These are phyloP conservation scores for Neophaeococcomyces aloes DNA, from an alignment of 2,329 filamentous ascomycete genomes.

Conservation along the genomic window DNA sequence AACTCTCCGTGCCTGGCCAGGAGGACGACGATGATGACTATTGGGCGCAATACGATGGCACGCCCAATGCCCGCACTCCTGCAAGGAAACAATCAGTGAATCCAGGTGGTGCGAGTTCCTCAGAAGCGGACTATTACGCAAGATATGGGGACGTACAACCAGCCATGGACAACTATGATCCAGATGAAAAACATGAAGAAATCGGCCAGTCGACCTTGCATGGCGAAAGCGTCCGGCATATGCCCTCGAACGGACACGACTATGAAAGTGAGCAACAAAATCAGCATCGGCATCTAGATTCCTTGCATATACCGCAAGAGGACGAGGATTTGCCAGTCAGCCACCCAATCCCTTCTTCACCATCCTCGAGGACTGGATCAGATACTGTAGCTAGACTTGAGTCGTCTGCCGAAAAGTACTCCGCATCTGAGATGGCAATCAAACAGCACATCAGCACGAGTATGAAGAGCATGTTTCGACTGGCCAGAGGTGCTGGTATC, in stretches of 20 bases:
- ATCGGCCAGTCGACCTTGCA: conserved; percentile 44
- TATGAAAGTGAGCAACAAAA: conserved; percentile 16
- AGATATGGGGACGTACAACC: conserved; percentile 55
- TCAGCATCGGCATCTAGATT: not conserved
- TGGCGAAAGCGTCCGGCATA: conserved; percentile 38
- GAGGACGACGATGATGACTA: conserved; percentile 53
- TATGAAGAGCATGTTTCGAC: conserved; percentile 52
- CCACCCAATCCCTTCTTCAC: conserved; percentile 35
- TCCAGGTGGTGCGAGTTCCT: conserved; percentile 27
- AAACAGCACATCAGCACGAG: conserved; percentile 54
- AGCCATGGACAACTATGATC: conserved; percentile 53
- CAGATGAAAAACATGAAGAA: conserved; percentile 42
- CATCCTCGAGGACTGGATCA: conserved; percentile 33
- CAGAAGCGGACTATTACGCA: conserved; percentile 51
- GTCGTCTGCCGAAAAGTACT: conserved; percentile 40
- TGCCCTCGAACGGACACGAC: conserved; percentile 29
- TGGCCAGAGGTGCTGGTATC: conserved; percentile 50
- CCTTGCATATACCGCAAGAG: conserved; percentile 12
- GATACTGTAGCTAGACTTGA: conserved; percentile 46
- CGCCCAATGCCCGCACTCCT: conserved; percentile 27
- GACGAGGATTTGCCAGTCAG: conserved; percentile 26
- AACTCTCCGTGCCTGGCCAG: conserved; percentile 27
- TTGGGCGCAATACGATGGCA: conserved; percentile 54
- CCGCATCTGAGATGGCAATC: conserved; percentile 49
- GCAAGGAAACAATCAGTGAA: conserved; percentile 30